Percentiles rank a stretch among this genome's conserved stretches.
Conservation (phyloP, 148 eudicot genomes). For the Vaccinium darrowii region DNA sequence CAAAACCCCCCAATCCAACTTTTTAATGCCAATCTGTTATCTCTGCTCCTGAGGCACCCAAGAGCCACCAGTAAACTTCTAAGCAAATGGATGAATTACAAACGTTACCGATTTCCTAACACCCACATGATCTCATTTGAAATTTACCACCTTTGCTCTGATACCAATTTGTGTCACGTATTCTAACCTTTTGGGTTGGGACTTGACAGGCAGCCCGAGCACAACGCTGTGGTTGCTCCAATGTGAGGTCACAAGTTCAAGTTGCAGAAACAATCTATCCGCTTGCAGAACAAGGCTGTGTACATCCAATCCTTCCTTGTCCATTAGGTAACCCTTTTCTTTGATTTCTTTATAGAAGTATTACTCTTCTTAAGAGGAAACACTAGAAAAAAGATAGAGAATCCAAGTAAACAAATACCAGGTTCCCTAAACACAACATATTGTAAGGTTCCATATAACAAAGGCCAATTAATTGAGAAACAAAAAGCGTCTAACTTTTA, state of each 20-base stretch:
- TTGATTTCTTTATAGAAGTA: background rate
- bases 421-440: background rate
- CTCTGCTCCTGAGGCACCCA: no score
- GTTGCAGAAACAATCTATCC: background rate
- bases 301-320: background rate
- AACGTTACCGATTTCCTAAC: no score
- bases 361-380: background rate
- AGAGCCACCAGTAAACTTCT: no score
- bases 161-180: no score
- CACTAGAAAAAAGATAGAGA: background rate
- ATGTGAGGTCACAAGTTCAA: background rate
- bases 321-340: background rate
- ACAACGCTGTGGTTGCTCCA: background rate
- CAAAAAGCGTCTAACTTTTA: background rate
- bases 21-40: no score
- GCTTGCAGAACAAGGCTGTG: background rate
- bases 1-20: no score
- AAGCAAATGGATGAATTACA: no score
- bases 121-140: no score
- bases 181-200: no score
- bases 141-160: no score
- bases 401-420: background rate
- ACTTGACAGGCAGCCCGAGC: background rate
- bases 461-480: background rate
- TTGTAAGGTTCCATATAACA: background rate